Evolutionary conservation across 129 eudicot species (phyloP).

Genomic region (Lactuca saligna): DNA sequence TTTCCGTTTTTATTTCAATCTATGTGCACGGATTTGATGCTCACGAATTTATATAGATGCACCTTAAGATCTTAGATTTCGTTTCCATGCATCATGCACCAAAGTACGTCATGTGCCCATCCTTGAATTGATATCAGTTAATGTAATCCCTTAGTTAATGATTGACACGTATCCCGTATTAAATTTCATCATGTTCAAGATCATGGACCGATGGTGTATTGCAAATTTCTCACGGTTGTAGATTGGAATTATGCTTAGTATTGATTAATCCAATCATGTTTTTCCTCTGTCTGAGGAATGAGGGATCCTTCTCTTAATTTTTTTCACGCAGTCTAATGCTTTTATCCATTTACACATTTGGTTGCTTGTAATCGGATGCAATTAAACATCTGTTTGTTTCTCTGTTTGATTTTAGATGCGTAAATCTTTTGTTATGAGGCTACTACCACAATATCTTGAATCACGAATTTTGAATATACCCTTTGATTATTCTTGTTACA

Average conservation of each 20-base stretch:
- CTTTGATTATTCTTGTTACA: slow-evolving; percentile 20
- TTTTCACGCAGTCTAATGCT: background rate
- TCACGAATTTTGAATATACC: background rate
- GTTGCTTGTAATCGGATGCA: background rate
- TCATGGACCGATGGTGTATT: background rate
- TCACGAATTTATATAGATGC: background rate
- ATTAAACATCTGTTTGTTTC: background rate
- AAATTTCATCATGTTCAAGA: background rate
- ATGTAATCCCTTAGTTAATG: background rate
- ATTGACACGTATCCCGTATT: background rate
- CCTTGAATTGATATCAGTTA: background rate
- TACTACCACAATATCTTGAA: background rate
- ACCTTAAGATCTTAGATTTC: slow-evolving; percentile 1
- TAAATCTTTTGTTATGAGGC: too few species aligned
- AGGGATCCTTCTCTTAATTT: background rate
- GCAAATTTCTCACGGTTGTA: background rate
- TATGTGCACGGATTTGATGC: slow-evolving; percentile 11
- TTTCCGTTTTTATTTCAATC: slow-evolving; percentile 7
- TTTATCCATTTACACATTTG: background rate
- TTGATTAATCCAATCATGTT: background rate
- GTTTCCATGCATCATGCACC: background rate
- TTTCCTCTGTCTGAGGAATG: background rate
- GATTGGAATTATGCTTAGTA: background rate
- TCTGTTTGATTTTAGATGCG: background rate
- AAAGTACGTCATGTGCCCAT: background rate